Percentiles rank a stretch among this genome's conserved stretches.
These are phyloP conservation scores for Viola odorata DNA, from an alignment of 345 rosid species.

Conservation along the genomic window DNA sequence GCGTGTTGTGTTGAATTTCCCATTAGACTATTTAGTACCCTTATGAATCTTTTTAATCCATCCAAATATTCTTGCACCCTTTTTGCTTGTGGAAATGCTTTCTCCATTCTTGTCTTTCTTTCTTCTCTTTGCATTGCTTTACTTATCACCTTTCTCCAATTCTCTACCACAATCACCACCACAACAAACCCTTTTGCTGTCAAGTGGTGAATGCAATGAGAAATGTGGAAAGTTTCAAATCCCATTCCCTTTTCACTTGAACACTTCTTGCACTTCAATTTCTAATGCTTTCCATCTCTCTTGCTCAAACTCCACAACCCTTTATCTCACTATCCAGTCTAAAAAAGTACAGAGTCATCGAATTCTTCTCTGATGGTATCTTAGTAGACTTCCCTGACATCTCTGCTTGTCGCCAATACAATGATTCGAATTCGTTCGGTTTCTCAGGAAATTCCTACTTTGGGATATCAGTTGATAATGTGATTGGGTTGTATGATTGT, in stretches of 20 bases:
- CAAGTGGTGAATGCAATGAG: slow-evolving; percentile 33
- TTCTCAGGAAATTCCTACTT: slow-evolving; percentile 41
- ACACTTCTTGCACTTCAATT: slow-evolving; percentile 34
- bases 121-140: slow-evolving; percentile 30
- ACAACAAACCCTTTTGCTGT: slow-evolving; percentile 13
- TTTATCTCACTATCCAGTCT: slow-evolving; percentile 45
- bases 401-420: slow-evolving; percentile 59
- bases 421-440: slow-evolving; percentile 52
- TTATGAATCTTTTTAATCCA: too few species aligned
- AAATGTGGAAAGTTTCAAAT: slow-evolving; percentile 50
- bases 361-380: slow-evolving; percentile 64
- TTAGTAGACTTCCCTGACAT: slow-evolving; percentile 60
- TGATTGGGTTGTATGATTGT: slow-evolving; percentile 70
- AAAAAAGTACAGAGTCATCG: slow-evolving; percentile 43
- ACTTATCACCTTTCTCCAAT: slow-evolving; percentile 20
- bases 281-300: slow-evolving; percentile 45
- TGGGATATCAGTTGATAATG: slow-evolving; percentile 59
- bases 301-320: slow-evolving; percentile 54
- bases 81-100: not conserved
- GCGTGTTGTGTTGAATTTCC: too few species aligned
- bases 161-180: slow-evolving; percentile 16
- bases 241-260: slow-evolving; percentile 64
- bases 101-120: slow-evolving; percentile 28
- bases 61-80: too few species aligned
- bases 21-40: too few species aligned